Percentiles rank a stretch among this genome's conserved stretches.
phyloP scores from a whole-genome alignment of 2,329 filamentous ascomycete species.

The Alternaria ethzedia region DNA sequence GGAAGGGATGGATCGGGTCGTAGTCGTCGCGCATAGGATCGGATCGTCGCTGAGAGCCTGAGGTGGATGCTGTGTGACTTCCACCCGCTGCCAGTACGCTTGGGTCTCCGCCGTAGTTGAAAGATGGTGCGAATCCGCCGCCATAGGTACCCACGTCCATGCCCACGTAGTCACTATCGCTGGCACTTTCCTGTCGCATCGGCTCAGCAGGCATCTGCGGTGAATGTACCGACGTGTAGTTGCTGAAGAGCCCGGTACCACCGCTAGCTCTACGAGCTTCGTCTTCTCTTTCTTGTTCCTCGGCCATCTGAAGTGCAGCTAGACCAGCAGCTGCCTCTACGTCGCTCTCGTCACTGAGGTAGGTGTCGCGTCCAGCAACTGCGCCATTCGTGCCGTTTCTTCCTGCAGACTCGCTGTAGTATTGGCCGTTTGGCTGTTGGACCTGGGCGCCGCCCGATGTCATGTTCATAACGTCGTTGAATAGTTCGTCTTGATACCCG shows the following conservation, averaged over 20 bases:
- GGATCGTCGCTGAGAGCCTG: conserved; percentile 54
- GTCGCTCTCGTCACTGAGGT: conserved; percentile 76
- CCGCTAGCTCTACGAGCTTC: conserved; percentile 65
- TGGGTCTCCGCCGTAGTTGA: conserved; percentile 65
- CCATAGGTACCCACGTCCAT: conserved; percentile 79
- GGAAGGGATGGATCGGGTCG: conserved; percentile 64
- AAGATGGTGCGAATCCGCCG: conserved; percentile 70
- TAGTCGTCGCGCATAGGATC: conserved; percentile 52
- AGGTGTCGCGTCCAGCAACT: conserved; percentile 37
- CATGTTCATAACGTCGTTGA: conserved; percentile 63
- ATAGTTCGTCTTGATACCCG: conserved; percentile 61
- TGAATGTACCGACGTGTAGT: conserved; percentile 50
- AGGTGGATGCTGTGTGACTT: conserved; percentile 51
- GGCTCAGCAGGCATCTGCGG: conserved; percentile 50
- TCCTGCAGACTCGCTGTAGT: conserved; percentile 32
- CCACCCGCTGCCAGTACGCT: conserved; percentile 47
- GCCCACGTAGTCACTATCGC: conserved; percentile 72
- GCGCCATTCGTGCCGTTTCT: conserved; percentile 56
- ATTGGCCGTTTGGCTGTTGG: conserved; percentile 41
- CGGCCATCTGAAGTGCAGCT: conserved; percentile 82
- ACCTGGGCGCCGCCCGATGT: conserved; percentile 41
- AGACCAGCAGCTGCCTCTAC: conserved; percentile 85
- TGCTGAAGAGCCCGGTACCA: conserved; percentile 60
- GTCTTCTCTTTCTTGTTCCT: conserved; percentile 72
- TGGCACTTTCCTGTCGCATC: conserved; percentile 44